Evolutionary conservation across 2,329 filamentous ascomycete genomes (phyloP).

Genomic region (Ceratocystis eucalypticola): DNA sequence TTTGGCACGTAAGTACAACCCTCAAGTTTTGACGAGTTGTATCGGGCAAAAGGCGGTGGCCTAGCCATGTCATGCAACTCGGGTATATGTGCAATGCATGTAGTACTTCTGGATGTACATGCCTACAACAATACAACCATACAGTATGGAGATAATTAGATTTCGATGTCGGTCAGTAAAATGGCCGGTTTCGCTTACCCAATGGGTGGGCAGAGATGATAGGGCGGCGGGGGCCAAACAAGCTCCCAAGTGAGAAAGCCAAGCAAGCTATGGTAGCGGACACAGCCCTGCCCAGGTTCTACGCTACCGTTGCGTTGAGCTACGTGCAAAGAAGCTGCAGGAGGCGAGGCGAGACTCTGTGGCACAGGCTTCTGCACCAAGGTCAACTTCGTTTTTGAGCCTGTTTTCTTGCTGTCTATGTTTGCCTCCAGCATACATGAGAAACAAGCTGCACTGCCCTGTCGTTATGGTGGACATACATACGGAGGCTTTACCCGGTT

Average conservation of each 20-base stretch:
- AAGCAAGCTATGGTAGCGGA: not conserved
- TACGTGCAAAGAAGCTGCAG: not conserved
- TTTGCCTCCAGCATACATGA: not conserved
- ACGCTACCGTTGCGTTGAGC: not conserved
- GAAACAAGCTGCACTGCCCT: not conserved
- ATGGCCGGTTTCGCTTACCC: not conserved
- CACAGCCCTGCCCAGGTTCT: not conserved
- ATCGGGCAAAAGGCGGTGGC: constrained; percentile 6
- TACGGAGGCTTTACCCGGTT: not conserved
- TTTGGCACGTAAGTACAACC: not conserved
- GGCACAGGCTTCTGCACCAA: not conserved
- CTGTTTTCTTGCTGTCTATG: not conserved
- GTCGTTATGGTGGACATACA: not conserved
- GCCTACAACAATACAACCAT: not conserved
- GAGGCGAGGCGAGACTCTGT: not conserved
- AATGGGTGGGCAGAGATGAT: not conserved
- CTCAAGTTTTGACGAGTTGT: not conserved
- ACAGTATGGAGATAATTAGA: not conserved
- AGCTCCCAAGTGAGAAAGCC: not conserved
- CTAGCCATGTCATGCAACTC: not conserved
- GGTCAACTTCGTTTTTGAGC: not conserved
- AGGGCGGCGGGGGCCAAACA: not conserved
- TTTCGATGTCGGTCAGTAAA: not conserved
- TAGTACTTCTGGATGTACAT: not conserved
- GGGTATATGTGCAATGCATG: not conserved